These are phyloP conservation scores for Ceraceosorus bombacis DNA, from an alignment of 1,284 basidiomycete genomes.

Conservation along the genomic window DNA sequence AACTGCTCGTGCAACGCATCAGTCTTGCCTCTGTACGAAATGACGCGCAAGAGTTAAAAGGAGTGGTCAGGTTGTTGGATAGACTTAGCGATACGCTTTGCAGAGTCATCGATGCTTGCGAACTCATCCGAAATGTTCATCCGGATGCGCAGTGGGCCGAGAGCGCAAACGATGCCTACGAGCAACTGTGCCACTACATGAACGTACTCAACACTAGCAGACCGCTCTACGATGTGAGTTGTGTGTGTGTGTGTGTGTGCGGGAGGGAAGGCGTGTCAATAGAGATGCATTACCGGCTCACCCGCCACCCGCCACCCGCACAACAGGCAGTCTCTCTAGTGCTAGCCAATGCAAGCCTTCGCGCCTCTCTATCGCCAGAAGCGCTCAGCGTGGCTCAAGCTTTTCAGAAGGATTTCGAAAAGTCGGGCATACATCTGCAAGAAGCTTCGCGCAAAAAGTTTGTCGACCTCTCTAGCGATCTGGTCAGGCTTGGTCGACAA, in stretches of 20 bases:
- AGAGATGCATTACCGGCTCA: background rate
- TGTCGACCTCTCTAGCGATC: slow-evolving; percentile 82
- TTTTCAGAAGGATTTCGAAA: slow-evolving; percentile 94
- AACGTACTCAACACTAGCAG: slow-evolving; percentile 91
- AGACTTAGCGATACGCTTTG: slow-evolving; percentile 89
- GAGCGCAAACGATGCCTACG: slow-evolving; percentile 79
- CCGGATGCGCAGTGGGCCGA: slow-evolving; percentile 75
- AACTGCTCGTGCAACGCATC: slow-evolving; percentile 43
- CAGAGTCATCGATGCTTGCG: slow-evolving; percentile 90
- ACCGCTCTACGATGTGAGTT: slow-evolving; percentile 61
- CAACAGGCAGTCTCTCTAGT: slow-evolving; percentile 48
- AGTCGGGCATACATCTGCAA: slow-evolving; percentile 86
- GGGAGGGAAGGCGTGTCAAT: too few species aligned
- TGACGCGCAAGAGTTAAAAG: slow-evolving; percentile 10
- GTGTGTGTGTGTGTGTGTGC: slow-evolving; percentile 1
- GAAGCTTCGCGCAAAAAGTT: slow-evolving; percentile 69
- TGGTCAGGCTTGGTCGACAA: slow-evolving; percentile 76
- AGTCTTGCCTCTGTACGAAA: slow-evolving; percentile 19
- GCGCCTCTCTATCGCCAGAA: slow-evolving; percentile 41
- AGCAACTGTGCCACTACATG: slow-evolving; percentile 90
- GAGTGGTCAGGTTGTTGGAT: slow-evolving; percentile 57
- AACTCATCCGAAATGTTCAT: slow-evolving; percentile 85
- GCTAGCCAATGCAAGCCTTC: slow-evolving; percentile 43
- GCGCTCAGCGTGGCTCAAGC: slow-evolving; percentile 67
- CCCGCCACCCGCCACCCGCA: background rate